Percentiles rank a stretch among this genome's conserved stretches.
These are phyloP conservation scores for Zygnema circumcarinatum DNA, from an alignment of 139 green algal genomes.

Conservation along the genomic window DNA sequence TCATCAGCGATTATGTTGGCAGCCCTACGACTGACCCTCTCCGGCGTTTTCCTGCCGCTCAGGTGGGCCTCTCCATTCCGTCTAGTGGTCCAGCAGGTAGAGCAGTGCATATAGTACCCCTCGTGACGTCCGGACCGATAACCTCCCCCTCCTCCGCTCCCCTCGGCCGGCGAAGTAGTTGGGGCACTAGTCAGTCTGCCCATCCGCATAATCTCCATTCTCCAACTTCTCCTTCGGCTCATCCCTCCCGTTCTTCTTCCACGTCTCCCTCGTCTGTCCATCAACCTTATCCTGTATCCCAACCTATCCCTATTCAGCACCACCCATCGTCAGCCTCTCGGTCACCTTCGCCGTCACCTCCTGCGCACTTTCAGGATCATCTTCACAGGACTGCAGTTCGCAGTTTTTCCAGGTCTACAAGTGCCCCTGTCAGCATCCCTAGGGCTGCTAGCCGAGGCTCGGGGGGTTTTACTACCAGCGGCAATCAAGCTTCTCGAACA, in stretches of 20 bases:
- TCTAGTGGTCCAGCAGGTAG: not conserved
- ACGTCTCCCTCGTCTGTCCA: not conserved
- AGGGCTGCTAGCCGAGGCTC: not conserved
- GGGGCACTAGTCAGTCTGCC: not conserved
- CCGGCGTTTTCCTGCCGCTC: conserved; percentile 9
- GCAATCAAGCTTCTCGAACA: not conserved
- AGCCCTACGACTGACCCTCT: conserved; percentile 45
- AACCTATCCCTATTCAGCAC: not conserved
- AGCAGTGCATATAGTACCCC: not conserved
- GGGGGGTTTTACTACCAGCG: not conserved
- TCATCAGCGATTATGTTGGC: conserved; percentile 59
- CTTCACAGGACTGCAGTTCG: not conserved
- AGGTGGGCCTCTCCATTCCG: not conserved
- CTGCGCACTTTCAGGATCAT: conserved; percentile 7
- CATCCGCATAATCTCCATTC: not conserved
- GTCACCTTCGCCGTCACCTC: conserved; percentile 11
- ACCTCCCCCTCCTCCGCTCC: not conserved
- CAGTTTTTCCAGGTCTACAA: not conserved
- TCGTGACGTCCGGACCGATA: not conserved
- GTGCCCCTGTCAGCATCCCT: conserved; percentile 25
- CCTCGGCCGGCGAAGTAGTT: not conserved
- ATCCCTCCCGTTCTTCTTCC: conserved; percentile 8
- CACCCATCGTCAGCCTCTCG: not conserved
- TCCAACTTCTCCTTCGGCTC: conserved; percentile 24
- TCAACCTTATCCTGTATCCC: not conserved